Base-by-base conservation (phyloP, 2,329 filamentous ascomycete species). In the Dissoconium aciculare region DNA sequence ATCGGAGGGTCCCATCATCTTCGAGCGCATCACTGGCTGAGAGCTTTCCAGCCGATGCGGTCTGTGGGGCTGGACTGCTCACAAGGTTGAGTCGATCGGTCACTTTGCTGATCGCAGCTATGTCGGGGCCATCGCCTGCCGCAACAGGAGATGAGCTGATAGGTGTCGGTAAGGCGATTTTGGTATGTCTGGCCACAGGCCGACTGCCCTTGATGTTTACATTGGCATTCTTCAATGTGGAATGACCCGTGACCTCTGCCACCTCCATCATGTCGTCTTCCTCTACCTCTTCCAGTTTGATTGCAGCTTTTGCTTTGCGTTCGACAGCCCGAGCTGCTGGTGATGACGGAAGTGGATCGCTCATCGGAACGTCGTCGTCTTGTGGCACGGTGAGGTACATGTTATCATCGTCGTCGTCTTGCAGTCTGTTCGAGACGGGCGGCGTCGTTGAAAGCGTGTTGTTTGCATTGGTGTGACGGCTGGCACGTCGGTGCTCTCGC, bases 71-170 rank as follows among this genome's bases (percentile, higher is more conserved):
- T 3, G 82, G 75, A 47, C 74, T 83, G 54, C 71, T 83, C 41
- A 89, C 66, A 21, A 94, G 76, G 45, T 92, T 93, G 38, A 98
- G 66, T 46, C 78, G 87, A 48, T 74, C 74, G 5, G 80, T 85
- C 27, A 98, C 74, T 34, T 80, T 68, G 43, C 84, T 93, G 85
- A 89, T 95, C 1, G 82, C 74, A 1, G 85, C 70, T 59, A 94
- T 83, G 15, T 91, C 66, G 12, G 64, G 57, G 13, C 53, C 44
- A 5, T 71, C 59, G 10, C 70, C 63, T 1, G 67, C 53, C 5
- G 68, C 60, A 5, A 65, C 60, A 11, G 83, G 83, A 11, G 84
- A 92, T 3, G 84, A 92, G 50, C 68, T 81, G 26, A 65, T 67
- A 3, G 82, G 82, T 1, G 76, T 71, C 4, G 81, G 74, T 41